A percentile compares a stretch with the other conserved stretches of the same genome.
Evolutionary conservation across 2,329 filamentous ascomycete species (phyloP).

Genomic region (Ascomycota sp.): DNA sequence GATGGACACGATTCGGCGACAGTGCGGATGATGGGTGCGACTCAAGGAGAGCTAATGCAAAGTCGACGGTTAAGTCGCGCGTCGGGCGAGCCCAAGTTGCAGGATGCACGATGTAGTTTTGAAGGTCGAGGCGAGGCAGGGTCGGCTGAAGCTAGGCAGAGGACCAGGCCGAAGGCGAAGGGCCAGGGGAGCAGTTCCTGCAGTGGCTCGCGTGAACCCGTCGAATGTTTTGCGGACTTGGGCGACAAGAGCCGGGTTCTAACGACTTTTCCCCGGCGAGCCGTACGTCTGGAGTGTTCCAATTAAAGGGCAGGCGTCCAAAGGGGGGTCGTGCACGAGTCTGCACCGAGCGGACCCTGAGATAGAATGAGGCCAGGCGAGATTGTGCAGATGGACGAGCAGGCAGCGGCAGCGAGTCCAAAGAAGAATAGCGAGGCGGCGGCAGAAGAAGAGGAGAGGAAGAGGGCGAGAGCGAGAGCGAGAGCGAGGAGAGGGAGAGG

Average conservation of each 20-base stretch:
- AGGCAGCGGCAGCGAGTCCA: too few relatives aligned
- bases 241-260: not conserved
- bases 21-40: not conserved
- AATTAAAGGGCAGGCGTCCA: not conserved
- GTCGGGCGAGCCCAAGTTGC: not conserved
- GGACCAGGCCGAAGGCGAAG: not conserved
- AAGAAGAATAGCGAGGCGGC: too few relatives aligned
- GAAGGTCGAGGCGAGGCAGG: conserved; percentile 1
- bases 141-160: not conserved
- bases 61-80: not conserved
- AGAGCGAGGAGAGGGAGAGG: not conserved
- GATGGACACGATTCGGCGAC: not conserved
- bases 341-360: too few relatives aligned
- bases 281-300: not conserved
- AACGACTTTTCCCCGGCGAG: not conserved
- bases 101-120: not conserved
- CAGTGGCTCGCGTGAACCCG: not conserved
- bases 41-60: too few relatives aligned
- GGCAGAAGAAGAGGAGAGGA: too few relatives aligned
- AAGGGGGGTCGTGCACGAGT: not conserved
- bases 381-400: too few relatives aligned
- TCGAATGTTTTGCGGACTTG: not conserved
- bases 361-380: too few relatives aligned
- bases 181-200: not conserved
- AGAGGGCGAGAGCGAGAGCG: too few relatives aligned